Base-by-base conservation (phyloP, 75 land plant species). In the Larix kaempferi region DNA sequence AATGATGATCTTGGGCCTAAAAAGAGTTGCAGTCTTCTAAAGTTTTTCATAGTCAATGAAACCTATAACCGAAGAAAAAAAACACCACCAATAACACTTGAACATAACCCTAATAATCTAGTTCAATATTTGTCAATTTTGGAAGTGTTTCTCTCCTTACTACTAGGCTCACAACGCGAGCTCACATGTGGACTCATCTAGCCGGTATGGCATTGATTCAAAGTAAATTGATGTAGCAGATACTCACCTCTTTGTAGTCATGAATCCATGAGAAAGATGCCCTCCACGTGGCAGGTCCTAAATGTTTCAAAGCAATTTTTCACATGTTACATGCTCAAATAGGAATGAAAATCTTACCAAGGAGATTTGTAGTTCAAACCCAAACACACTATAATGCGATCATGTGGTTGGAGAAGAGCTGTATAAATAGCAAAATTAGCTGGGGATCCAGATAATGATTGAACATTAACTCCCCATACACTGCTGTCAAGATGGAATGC, bases 391-490 rank as follows among this genome's bases (percentile, higher is more conserved):
- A 94, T 94, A 26, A 95, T 93, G n/a, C 96, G 82, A 75, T 95
- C 98, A 87, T 93, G 98, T 62, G 98, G 98, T 25, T 81, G 88
- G 71, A 93, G 91, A 71, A 95, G 78, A 39, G 96, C 98, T 71
- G 96, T 95, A 74, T 93, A 95, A 44, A 91, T 96, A 67, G 86
- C 96, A 84, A 95, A 95, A 80, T 93, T 95, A 66, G 98, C 98
- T 41, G 98, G 98, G 58, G 94, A 91, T 26, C 98, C 98, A 58
- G 98, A 95, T 57, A 91, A 84, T 59, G 98, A 94, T 77, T 95
- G 98, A 22, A 95, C 98, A 88, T 91, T 95, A 23, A 95, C 98
- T 59, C 95, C 98, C 98, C 98, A 95, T 57, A 81, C 82, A 6
- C 62, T 77, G n/a, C 56, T 73, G 80, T 95, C 96, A 21, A 93